Conservation (phyloP, 495 filamentous ascomycete species). For the Penicillium longicatenatum region DNA sequence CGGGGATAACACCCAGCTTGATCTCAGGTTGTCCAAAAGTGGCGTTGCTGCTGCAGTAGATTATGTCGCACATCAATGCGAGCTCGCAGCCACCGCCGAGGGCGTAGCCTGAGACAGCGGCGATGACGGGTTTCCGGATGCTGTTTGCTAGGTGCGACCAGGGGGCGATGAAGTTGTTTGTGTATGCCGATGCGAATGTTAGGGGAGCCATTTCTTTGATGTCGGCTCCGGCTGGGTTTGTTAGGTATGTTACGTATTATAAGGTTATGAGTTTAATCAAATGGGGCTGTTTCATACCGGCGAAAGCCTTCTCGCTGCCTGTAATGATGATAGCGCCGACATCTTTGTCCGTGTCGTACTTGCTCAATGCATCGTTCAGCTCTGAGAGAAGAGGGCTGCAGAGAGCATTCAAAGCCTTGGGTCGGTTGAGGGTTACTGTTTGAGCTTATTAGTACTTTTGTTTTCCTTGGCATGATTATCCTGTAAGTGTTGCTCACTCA, state of each 20-base stretch:
- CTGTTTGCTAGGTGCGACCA: conserved; percentile 82
- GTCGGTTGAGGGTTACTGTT: conserved; percentile 90
- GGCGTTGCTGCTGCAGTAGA: conserved; percentile 82
- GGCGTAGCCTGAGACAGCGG: conserved; percentile 91
- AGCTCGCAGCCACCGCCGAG: conserved; percentile 95
- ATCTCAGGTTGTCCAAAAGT: conserved; percentile 97
- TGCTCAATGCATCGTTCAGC: conserved; percentile 78
- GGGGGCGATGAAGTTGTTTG: conserved; percentile 83
- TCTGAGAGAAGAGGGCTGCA: conserved; percentile 84
- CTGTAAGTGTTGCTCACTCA: conserved; percentile 59
- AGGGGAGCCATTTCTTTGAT: conserved; percentile 98
- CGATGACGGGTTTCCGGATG: conserved; percentile 90
- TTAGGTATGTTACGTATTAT: background rate
- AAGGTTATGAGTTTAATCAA: no score
- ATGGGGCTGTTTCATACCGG: conserved; percentile 43
- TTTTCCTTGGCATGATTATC: background rate
- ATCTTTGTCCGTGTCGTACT: conserved; percentile 67
- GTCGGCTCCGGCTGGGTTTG: conserved; percentile 75
- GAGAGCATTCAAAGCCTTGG: conserved; percentile 92
- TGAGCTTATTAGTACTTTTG: background rate
- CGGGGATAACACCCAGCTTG: conserved; percentile 88
- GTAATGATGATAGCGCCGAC: conserved; percentile 84
- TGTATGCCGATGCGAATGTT: conserved; percentile 83
- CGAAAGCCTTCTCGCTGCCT: conserved; percentile 84
- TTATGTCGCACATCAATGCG: conserved; percentile 94